phyloP scores from a whole-genome alignment of 805 yeast species.

The Metschnikowia lunata region DNA sequence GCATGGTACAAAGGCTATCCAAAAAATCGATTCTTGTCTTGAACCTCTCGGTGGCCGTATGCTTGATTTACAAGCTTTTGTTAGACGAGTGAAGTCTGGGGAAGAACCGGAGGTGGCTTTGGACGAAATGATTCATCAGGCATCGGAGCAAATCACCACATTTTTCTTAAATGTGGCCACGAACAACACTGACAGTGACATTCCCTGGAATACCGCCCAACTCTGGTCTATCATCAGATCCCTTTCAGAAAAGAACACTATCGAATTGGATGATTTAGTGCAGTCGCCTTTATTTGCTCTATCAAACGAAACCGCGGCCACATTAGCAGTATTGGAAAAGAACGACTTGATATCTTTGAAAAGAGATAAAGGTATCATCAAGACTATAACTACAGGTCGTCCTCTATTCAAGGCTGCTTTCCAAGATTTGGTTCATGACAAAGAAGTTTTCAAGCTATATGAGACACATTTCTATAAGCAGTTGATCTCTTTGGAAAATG shows the following conservation, averaged over 20 bases:
- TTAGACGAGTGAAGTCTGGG: constrained; percentile 83
- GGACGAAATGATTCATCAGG: constrained; percentile 73
- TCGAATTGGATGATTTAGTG: constrained; percentile 50
- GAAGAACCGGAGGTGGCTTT: constrained; percentile 77
- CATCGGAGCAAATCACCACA: constrained; percentile 84
- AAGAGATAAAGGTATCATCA: constrained; percentile 73
- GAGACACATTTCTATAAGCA: constrained; percentile 58
- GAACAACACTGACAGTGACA: constrained; percentile 25
- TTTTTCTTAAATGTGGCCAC: constrained; percentile 45
- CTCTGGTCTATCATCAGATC: constrained; percentile 79
- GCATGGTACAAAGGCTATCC: constrained; percentile 21
- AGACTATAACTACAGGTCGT: constrained; percentile 68
- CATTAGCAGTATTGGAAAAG: constrained; percentile 70
- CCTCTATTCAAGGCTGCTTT: constrained; percentile 85
- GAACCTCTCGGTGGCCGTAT: constrained; percentile 90
- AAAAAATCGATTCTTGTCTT: constrained; percentile 50
- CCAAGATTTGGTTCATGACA: constrained; percentile 54
- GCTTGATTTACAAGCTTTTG: constrained; percentile 87
- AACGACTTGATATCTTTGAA: constrained; percentile 67
- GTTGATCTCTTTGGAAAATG: constrained; percentile 55
- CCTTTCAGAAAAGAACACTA: constrained; percentile 46
- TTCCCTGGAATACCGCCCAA: constrained; percentile 68
- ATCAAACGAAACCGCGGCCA: constrained; percentile 39
- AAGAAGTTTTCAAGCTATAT: constrained; percentile 50
- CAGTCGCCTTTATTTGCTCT: constrained; percentile 58